Percentiles rank a stretch among this genome's conserved stretches.
Conservation (phyloP, 768 basidiomycete species). For the Candolleomyces eurysporus region DNA sequence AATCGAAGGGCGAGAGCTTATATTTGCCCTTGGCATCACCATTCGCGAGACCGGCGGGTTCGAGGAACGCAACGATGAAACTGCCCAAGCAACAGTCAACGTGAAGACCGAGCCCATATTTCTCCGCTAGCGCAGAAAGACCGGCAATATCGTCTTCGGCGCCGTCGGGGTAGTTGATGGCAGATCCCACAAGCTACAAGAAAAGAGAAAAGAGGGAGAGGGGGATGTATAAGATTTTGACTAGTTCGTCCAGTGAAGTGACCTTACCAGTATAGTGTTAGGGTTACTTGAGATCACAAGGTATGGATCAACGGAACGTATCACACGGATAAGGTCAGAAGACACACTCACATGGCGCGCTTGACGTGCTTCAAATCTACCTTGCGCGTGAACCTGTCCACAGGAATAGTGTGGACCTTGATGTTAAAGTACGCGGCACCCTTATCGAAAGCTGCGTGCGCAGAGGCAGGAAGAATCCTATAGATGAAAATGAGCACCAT, state of each 20-base stretch:
- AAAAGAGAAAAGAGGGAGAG: conserved; percentile 1
- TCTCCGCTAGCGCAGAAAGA: conserved; percentile 71
- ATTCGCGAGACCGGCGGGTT: conserved; percentile 66
- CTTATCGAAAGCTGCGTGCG: conserved; percentile 96
- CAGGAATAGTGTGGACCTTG: conserved; percentile 86
- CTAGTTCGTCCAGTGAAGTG: background rate
- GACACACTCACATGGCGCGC: conserved; percentile 75
- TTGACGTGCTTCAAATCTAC: conserved; percentile 75
- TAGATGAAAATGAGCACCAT: background rate
- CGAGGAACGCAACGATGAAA: conserved; percentile 92
- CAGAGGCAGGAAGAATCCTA: conserved; percentile 81
- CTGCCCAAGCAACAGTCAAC: conserved; percentile 95
- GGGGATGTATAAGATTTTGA: too few species aligned
- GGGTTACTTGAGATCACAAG: conserved; percentile 51
- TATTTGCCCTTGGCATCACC: conserved; percentile 53
- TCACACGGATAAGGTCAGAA: background rate
- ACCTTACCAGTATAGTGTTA: conserved; percentile 81
- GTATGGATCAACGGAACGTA: background rate
- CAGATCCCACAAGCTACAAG: conserved; percentile 76
- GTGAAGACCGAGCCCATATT: conserved; percentile 80
- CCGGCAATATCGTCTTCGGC: conserved; percentile 84
- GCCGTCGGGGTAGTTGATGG: conserved; percentile 83
- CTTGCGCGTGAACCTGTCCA: conserved; percentile 72
- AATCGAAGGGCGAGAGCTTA: conserved; percentile 78
- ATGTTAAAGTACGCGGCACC: conserved; percentile 84